Percentiles rank a stretch among this genome's conserved stretches.
Conservation (phyloP, 441 rosid genomes). For the Manihot esculenta region DNA sequence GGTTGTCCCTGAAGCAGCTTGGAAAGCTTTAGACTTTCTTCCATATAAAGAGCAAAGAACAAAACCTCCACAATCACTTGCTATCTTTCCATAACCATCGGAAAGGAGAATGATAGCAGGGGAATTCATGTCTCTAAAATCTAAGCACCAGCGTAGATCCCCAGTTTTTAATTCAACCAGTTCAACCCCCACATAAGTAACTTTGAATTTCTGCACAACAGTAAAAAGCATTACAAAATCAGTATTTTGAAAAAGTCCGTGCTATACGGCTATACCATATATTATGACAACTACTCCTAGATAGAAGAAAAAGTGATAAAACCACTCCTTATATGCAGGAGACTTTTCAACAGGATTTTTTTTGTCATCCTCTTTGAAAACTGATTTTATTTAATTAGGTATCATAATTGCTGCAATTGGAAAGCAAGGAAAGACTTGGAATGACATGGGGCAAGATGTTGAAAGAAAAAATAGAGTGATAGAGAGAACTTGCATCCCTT, state of each 20-base stretch:
- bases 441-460: too few species aligned
- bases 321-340: background rate
- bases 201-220: slow-evolving; percentile 70
- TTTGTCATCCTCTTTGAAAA: background rate
- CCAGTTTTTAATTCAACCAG: slow-evolving; percentile 77
- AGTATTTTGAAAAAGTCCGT: background rate
- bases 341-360: background rate
- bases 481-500: background rate
- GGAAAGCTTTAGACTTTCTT: slow-evolving; percentile 99
- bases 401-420: background rate
- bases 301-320: background rate
- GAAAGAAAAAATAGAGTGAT: too few species aligned
- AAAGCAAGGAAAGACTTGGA: too few species aligned
- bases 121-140: slow-evolving; percentile 95
- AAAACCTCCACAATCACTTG: slow-evolving; percentile 69
- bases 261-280: background rate
- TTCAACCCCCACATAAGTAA: slow-evolving; percentile 85
- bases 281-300: background rate
- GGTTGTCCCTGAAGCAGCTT: slow-evolving; percentile 95
- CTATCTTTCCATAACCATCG: slow-evolving; percentile 73
- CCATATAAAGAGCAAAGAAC: slow-evolving; percentile 92
- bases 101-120: slow-evolving; percentile 82
- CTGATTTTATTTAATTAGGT: background rate
- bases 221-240: background rate
- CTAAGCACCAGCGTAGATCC: slow-evolving; percentile 93